These are phyloP conservation scores for Phytophthora constricta DNA, from an alignment of 352 stramenopile species.

Conservation along the genomic window DNA sequence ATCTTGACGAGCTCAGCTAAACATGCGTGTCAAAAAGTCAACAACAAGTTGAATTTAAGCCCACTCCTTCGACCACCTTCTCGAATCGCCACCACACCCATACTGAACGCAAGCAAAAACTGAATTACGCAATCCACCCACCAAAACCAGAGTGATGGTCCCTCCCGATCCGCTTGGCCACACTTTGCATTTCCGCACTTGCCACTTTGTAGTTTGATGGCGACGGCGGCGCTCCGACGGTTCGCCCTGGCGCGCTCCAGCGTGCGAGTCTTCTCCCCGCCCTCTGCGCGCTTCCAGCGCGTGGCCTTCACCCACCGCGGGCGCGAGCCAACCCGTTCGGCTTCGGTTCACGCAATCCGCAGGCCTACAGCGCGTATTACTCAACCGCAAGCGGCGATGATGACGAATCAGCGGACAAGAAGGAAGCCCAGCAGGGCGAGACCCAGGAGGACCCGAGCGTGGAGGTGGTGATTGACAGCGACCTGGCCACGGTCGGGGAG, in stretches of 20 bases:
- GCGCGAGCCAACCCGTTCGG: slow-evolving; percentile 18
- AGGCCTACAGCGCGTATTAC: slow-evolving; percentile 31
- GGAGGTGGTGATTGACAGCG: slow-evolving; percentile 69
- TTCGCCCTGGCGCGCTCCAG: slow-evolving; percentile 36
- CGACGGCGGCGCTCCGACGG: slow-evolving; percentile 43
- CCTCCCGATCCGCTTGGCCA: background rate
- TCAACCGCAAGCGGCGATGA: slow-evolving; percentile 36
- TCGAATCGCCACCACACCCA: background rate
- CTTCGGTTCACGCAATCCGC: background rate
- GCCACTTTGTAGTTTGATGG: slow-evolving; percentile 27
- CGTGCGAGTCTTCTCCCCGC: background rate
- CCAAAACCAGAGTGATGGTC: background rate
- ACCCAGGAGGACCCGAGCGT: slow-evolving; percentile 34
- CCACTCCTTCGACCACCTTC: background rate
- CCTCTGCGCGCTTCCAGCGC: slow-evolving; percentile 6
- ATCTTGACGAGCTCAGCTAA: slow-evolving; percentile 67
- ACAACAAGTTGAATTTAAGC: slow-evolving; percentile 21
- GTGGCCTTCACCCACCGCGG: slow-evolving; percentile 3
- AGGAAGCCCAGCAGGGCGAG: slow-evolving; percentile 23
- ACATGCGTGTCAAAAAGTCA: slow-evolving; percentile 1
- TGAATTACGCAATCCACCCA: background rate
- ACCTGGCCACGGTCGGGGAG: slow-evolving; percentile 65
- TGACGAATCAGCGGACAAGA: slow-evolving; percentile 32
- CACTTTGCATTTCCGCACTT: background rate
- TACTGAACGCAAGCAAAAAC: too few species aligned